Conservation (phyloP, 2,329 filamentous ascomycete species). For the Arthroderma sp. region DNA sequence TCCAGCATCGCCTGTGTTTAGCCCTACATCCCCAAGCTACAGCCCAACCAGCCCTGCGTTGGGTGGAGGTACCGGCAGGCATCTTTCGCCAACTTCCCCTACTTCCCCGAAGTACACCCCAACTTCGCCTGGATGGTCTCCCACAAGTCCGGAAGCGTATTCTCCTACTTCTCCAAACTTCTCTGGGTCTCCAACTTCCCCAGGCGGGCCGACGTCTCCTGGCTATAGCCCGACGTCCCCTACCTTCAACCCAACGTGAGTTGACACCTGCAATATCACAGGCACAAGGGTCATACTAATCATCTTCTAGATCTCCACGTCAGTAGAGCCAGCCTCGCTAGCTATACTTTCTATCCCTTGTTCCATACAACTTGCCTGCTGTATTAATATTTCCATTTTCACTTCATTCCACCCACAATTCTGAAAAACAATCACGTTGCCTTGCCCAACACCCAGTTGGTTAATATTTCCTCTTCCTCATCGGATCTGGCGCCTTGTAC, state of each 20-base stretch:
- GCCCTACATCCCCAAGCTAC: constrained; percentile 48
- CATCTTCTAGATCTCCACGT: constrained; percentile 27
- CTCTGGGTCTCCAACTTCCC: constrained; percentile 35
- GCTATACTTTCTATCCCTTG: background rate
- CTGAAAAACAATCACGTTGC: constrained; percentile 1
- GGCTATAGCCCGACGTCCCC: constrained; percentile 36
- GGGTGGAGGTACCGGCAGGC: constrained; percentile 29
- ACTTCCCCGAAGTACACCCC: constrained; percentile 45
- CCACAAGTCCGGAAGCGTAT: constrained; percentile 37
- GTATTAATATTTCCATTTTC: constrained; percentile 27
- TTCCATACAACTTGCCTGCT: constrained; percentile 11
- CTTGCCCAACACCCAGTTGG: constrained; percentile 7
- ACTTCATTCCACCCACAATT: background rate
- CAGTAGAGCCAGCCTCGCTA: constrained; percentile 22
- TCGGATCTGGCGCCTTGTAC: constrained; percentile 10
- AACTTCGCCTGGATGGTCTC: constrained; percentile 41
- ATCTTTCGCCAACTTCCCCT: constrained; percentile 36
- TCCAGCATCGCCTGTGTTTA: constrained; percentile 40
- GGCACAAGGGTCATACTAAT: background rate
- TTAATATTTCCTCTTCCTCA: constrained; percentile 8
- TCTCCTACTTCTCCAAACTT: constrained; percentile 42
- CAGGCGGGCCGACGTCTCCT: constrained; percentile 30
- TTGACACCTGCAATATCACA: constrained; percentile 8
- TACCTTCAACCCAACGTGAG: constrained; percentile 34
- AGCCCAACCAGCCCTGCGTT: constrained; percentile 43